A percentile compares a stretch with the other conserved stretches of the same genome.
Evolutionary conservation across 1,284 basidiomycete species (phyloP).

Genomic region (Mycosarcoma mackinlayi): DNA sequence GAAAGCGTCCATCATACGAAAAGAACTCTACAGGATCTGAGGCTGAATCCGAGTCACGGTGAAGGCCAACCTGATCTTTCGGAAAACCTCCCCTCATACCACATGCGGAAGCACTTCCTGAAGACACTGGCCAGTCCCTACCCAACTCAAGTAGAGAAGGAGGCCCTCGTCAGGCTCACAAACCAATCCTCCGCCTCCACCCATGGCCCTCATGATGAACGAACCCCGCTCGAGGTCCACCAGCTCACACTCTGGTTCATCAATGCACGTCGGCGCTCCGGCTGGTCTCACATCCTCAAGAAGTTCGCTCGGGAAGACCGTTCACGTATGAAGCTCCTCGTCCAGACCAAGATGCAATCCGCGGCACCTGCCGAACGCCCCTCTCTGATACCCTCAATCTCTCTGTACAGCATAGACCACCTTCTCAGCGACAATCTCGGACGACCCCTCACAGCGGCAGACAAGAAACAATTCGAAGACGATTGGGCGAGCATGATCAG

Average conservation of each 20-base stretch:
- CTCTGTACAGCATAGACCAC: conserved; percentile 13
- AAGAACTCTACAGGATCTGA: background rate
- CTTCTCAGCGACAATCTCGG: conserved; percentile 26
- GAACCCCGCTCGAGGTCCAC: conserved; percentile 11
- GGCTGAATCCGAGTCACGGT: background rate
- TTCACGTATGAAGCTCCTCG: conserved; percentile 20
- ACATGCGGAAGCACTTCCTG: conserved; percentile 61
- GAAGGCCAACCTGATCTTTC: conserved; percentile 2
- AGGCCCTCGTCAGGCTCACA: conserved; percentile 41
- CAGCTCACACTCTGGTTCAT: conserved; percentile 66
- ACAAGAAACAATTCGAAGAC: conserved; percentile 32
- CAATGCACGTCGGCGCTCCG: conserved; percentile 64
- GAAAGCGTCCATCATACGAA: background rate
- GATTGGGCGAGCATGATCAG: conserved; percentile 52
- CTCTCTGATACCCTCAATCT: background rate
- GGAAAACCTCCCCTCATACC: conserved; percentile 21
- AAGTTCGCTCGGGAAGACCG: conserved; percentile 49
- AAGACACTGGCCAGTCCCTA: conserved; percentile 56
- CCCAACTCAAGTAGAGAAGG: conserved; percentile 48
- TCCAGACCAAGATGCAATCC: conserved; percentile 34
- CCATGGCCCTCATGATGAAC: background rate
- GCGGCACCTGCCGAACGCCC: background rate
- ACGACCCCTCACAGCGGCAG: conserved; percentile 10
- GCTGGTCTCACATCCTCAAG: conserved; percentile 59
- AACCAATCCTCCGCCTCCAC: conserved; percentile 21